Base-by-base conservation (phyloP, 129 eudicot genomes). In the Tagetes patula region DNA sequence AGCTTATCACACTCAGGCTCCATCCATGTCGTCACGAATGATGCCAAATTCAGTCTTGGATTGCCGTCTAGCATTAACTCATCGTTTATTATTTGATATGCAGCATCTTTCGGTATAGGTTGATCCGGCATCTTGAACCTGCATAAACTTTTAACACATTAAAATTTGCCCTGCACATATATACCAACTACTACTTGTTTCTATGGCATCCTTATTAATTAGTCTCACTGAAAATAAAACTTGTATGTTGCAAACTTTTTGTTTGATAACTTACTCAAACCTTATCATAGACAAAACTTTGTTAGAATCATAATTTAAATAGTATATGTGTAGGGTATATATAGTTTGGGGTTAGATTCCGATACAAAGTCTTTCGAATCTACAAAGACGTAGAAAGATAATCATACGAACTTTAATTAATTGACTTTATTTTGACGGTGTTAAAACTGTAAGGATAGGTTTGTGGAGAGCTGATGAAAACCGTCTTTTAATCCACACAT, bases 31-130 rank as follows among this genome's bases (percentile, higher is more conserved):
- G 91, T 91, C 10, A 85, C 95, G 58, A 87, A 91, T 0, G 95
- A 87, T 3, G 95, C 97, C 73, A 91, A 58, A 31, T 91, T 87
- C 30, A 91, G 77, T 75, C 95, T 82, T 1, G 95, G 97, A 47
- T 90, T 90, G 1, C 96, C 94, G 52, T 90, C 96, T 58, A 90
- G 75, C 96, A 90, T 90, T 59, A 91, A 60, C 85, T 87, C 95
- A 3, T 91, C 97, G 45, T 41, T 87, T 77, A 85, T 82, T 46
- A 91, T 85, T 82, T 91, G 97, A 69, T 84, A 87, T n/a, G 95
- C 91, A 0, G 91, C 97, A 2, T 91, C 97, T 80, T 82, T 84
- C 0, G 91, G 91, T 71, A 67, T 89, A 7, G 87, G 53, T 64
- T 80, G 75, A 12, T 55, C 77, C 0, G 91, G 87, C 87, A 91